Base-by-base conservation (phyloP, 2,329 filamentous ascomycete genomes). In the Berkeleyomyces basicola region DNA sequence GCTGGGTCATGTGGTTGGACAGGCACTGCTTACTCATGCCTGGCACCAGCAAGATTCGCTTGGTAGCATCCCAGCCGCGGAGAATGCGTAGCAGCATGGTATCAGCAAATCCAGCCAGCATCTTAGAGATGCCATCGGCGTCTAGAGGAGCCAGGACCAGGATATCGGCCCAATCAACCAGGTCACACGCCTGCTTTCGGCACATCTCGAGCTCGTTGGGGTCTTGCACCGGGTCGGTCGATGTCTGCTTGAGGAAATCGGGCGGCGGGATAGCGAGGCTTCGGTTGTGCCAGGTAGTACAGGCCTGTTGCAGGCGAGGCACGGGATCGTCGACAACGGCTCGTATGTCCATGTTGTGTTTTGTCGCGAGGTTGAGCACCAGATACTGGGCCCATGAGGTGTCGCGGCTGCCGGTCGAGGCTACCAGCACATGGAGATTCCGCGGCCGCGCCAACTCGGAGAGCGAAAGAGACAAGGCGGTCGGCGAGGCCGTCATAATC, bases 21-120 rank as follows among this genome's bases (percentile, higher is more conserved):
- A 90, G 95, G 83, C 92, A 90, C 65, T 87, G 81, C 1, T 83
- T 83, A 42, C 88, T 92, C 90, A 96, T 95, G 67, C 88, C 89
- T 0, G 91, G 90, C 5, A 95, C 85, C 63, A 96, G 76, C 58
- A 96, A 75, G 39, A 95, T 87, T 68, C 86, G 87, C 74, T 96
- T 96, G 5, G 85, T 86, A 0, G 87, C 84, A 68, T 95, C 85
- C 91, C 91, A 96, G 63, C 88, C 87, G 61, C 91, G 82, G 58
- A 96, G 72, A 0, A 95, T 82, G 68, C 92, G 87, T 61, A 95
- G 78, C 6, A 95, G 78, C 61, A 95, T 78, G 39, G 85, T 95
- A 69, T 89, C 89, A 2, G 88, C 85, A 63, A 92, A 81, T 61
- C 91, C 91, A 61, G 86, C 83, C 70, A 96, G 78, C 90, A 96